Conservation (phyloP, 148 eudicot species). For the Rhododendron molle region DNA sequence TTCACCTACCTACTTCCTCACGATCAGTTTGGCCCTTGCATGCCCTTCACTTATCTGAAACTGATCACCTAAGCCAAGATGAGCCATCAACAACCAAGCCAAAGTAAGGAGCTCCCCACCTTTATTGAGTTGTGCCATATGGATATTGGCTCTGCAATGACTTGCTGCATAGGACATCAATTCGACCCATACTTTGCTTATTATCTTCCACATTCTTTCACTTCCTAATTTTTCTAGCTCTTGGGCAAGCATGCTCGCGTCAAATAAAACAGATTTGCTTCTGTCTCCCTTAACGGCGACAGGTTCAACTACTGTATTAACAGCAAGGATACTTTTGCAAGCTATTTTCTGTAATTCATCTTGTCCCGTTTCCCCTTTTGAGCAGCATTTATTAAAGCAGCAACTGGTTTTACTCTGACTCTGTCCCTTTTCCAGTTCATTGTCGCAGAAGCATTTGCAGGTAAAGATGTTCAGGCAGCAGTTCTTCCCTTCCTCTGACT, state of each 20-base stretch:
- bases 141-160: conserved; percentile 8
- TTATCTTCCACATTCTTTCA: conserved; percentile 6
- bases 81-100: conserved; percentile 25
- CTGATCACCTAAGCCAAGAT: conserved; percentile 17
- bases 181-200: conserved; percentile 24
- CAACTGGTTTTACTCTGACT: neutral
- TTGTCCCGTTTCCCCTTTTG: neutral
- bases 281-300: conserved; percentile 12
- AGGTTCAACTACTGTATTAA: neutral
- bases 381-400: neutral
- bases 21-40: neutral
- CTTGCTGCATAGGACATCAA: conserved; percentile 7
- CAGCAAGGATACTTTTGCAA: neutral
- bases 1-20: neutral
- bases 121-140: conserved; percentile 11
- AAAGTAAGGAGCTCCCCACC: conserved; percentile 16
- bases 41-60: conserved; percentile 16
- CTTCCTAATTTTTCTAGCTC: neutral
- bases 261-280: conserved; percentile 19
- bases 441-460: neutral
- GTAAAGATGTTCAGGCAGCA: neutral
- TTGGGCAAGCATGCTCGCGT: conserved; percentile 15
- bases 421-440: neutral
- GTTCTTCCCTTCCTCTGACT: neutral
- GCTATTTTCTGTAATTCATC: neutral